Conservation (phyloP, 768 basidiomycete genomes). For the Saitozyma podzolica region DNA sequence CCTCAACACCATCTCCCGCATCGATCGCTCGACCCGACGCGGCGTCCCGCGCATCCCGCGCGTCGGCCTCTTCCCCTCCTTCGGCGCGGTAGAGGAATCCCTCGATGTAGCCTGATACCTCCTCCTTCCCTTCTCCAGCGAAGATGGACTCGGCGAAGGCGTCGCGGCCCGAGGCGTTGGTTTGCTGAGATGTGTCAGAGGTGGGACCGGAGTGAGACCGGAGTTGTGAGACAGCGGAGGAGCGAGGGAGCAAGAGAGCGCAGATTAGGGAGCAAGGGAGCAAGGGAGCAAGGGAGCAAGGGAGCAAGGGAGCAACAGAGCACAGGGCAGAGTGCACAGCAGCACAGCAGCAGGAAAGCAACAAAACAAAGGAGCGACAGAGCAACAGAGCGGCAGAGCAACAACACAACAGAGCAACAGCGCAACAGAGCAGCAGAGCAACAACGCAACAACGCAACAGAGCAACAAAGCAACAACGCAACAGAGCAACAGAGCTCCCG, state of each 20-base stretch:
- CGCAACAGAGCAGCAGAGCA: too few species aligned
- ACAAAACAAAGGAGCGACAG: too few species aligned
- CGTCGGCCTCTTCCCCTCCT: constrained; percentile 72
- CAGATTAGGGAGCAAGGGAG: neutral
- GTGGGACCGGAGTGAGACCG: neutral
- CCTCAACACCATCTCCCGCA: constrained; percentile 79
- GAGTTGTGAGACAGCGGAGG: constrained; percentile 4
- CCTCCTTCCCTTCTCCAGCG: constrained; percentile 51
- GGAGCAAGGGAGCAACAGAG: too few species aligned
- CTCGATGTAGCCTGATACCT: constrained; percentile 52
- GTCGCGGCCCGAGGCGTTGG: constrained; percentile 43
- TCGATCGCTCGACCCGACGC: constrained; percentile 69
- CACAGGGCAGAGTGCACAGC: too few species aligned
- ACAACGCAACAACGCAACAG: too few species aligned
- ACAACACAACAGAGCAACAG: too few species aligned
- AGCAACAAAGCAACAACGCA: too few species aligned
- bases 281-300: too few species aligned
- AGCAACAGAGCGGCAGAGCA: too few species aligned
- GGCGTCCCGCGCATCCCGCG: constrained; percentile 79
- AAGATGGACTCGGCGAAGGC: constrained; percentile 49
- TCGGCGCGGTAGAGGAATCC: constrained; percentile 65
- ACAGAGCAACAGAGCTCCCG: too few species aligned
- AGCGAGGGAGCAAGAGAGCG: neutral
- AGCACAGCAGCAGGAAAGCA: too few species aligned
- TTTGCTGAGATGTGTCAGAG: constrained; percentile 27